phyloP scores from a whole-genome alignment of 73 alveolate species.

The Paramecium octaurelia region DNA sequence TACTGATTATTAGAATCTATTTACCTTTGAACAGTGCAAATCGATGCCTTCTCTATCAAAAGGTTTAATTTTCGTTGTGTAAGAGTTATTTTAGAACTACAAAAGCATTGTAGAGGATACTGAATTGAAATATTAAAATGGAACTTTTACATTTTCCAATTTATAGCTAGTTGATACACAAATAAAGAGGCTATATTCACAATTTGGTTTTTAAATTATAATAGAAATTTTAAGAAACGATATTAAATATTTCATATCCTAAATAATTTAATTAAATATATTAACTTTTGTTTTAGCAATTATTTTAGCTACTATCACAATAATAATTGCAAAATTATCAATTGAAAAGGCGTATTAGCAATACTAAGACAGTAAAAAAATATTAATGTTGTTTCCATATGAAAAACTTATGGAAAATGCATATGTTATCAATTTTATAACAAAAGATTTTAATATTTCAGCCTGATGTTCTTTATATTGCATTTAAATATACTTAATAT shows the following conservation, averaged over 20 bases:
- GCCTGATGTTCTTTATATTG: not conserved
- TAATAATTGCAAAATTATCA: not conserved
- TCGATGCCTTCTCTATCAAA: not conserved
- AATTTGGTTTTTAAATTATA: not conserved
- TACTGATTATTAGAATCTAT: not conserved
- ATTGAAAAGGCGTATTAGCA: not conserved
- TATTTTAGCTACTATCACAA: not conserved
- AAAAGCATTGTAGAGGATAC: not conserved
- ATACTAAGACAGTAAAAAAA: not conserved
- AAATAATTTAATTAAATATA: not conserved
- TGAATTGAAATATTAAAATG: not conserved
- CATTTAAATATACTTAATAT: not conserved
- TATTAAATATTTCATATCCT: not conserved
- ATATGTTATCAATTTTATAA: not conserved
- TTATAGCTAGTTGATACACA: not conserved
- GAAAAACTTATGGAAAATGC: constrained; percentile 5
- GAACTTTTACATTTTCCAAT: not conserved
- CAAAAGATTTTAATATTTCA: not conserved
- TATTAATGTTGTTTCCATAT: not conserved
- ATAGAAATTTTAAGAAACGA: not conserved
- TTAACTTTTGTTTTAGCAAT: not conserved
- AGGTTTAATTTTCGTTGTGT: not conserved
- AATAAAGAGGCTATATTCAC: not conserved
- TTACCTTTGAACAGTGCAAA: not conserved
- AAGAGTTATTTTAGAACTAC: not conserved